Evolutionary conservation across 768 basidiomycete genomes (phyloP), one percentile per base, ranked within the genome.

Genomic region (Mycena haematopus): DNA sequence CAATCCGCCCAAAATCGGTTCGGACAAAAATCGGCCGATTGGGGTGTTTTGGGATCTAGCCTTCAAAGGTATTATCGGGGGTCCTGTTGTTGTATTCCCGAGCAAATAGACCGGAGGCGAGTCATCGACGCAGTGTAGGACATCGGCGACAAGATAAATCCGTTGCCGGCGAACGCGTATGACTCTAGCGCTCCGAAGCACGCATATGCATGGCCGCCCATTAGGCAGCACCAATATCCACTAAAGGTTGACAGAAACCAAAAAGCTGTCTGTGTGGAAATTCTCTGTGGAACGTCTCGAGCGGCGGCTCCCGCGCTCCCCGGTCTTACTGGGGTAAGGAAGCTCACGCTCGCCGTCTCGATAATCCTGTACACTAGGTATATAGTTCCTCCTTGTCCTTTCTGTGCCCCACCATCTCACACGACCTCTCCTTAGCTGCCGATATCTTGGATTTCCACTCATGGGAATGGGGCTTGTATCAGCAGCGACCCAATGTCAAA

Each of bases 401-500:
- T 17, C 8, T 19, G 15, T 9, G 1, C n/a, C 36, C 19, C 19
- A 3, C 35, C 19, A 33, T 44, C 46, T 54, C 9, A 54, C 27
- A 21, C 19, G 22, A 47, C 52, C 14, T 31, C 13, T 33, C 42
- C n/a, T 19, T 10, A 53, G 44, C 14, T 6, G 22, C 38, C n/a
- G n/a, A 38, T 31, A 22, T 29, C 6, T 6, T n/a, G 29, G 15
- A 17, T 31, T 22, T 9, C 2, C 24, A 61, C n/a, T n/a, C n/a
- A n/a, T 61, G 60, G 46, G 46, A 7, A 50, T 55, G 4, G 22
- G 50, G 24, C 60, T 61, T 24, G 46, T 21, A 29, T 51, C 47
- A 14, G 38, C 13, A 31, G 4, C 15, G 15, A 3, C 53, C 29
- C 46, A n/a, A 24, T 2, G 33, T 25, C 22, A 40, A n/a, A 25